These are phyloP conservation scores for Flueggea neowawraea DNA, from an alignment of 441 rosid species.

Conservation along the genomic window DNA sequence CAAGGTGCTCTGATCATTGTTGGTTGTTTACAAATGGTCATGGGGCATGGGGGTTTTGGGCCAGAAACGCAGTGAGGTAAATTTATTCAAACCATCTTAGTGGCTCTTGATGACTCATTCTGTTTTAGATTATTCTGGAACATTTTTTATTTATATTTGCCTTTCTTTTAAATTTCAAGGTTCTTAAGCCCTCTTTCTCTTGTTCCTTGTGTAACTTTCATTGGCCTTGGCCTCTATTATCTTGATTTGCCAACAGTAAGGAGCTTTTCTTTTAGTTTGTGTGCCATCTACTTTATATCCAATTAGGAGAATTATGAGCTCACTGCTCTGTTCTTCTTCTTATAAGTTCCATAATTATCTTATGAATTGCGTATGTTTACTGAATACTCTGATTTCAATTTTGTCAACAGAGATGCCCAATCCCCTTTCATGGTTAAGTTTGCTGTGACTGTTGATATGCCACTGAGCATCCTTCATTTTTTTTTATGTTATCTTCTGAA, in stretches of 20 bases:
- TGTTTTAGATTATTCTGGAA: no score
- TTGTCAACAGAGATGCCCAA: no score
- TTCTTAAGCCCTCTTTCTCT: conserved; percentile 72
- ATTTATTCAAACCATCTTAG: no score
- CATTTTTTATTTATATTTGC: not conserved
- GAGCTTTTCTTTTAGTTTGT: conserved; percentile 2
- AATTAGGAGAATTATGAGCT: not conserved
- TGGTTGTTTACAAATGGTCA: conserved; percentile 61
- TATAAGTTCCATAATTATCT: no score
- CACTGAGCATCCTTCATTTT: no score
- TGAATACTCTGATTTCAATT: no score
- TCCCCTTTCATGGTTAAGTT: no score
- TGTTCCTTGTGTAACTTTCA: conserved; percentile 58
- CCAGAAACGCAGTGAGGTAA: conserved; percentile 62
- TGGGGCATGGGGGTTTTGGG: conserved; percentile 77
- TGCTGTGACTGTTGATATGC: no score
- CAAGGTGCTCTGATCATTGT: conserved; percentile 69
- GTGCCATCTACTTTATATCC: not conserved
- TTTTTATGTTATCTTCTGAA: no score
- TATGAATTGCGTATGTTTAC: no score
- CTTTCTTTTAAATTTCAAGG: conserved; percentile 24
- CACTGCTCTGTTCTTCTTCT: conserved; percentile 7
- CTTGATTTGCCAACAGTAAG: conserved; percentile 74
- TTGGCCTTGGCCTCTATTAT: conserved; percentile 83
- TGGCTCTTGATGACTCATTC: no score